Base-by-base conservation (phyloP, 2,329 filamentous ascomycete species). In the Fusarium graminum region DNA sequence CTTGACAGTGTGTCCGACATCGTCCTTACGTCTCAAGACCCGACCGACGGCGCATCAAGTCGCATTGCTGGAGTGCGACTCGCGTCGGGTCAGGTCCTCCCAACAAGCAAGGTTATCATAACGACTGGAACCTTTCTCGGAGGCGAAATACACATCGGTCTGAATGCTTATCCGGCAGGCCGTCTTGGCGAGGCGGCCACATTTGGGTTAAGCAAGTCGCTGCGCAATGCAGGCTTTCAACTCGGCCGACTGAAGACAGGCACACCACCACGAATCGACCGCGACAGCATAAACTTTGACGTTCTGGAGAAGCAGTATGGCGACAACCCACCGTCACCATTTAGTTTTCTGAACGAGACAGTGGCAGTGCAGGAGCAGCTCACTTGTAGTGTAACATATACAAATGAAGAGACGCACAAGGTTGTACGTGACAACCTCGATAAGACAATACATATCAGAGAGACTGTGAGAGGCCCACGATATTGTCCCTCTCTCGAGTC, bases 401-500 rank as follows among this genome's bases (percentile, higher is more conserved):
- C 95, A 25, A 98, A 97, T 74, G 83, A 89, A 46, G 86, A 83
- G 7, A 89, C 93, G 1, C 95, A 99, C 78, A 87, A 92, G 16
- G 86, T 99, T 47, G 90, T 97, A 60, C 88, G 93, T 43, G 87
- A 88, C 8, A 97, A 98, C 74, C 86, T 99, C n/a, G 91, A 97
- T 75, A 96, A 97, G 75, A 96, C 93, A 1, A 92, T 99, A 34
- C 95, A 99, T 75, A 98, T 99, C 65, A 89, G 95, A 25, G 95
- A 99, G 77, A 94, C 93, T 0, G 92, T 99, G 51, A 95, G 93
- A 74, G 95, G 95, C 0, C 95, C 95, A 1, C 86, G 95, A 61
- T 99, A 99, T 75, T 99, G 95, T 73, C 95, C 95, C 4, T 98
- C 94, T 0, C 82, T 99, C 6, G 95, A 99, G 79, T 93, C 93